Conservation (phyloP, 179 eudicot species). For the Beta macrorhiza region DNA sequence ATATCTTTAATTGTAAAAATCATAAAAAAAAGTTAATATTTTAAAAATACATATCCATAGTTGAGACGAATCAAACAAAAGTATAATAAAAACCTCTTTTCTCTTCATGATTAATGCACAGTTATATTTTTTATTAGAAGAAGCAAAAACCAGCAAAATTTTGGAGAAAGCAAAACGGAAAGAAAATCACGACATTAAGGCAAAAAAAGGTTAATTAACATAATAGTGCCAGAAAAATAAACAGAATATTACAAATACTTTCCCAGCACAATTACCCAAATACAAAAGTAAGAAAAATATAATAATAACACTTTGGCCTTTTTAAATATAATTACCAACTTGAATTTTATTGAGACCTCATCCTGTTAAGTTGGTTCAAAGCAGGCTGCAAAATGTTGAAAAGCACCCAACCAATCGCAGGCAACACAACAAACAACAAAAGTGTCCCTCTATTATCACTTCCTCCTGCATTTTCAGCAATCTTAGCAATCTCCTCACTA, state of each 20-base stretch:
- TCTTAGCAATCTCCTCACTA: constrained; percentile 40
- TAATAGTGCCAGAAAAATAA: constrained; percentile 31
- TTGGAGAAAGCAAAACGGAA: not conserved
- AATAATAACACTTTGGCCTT: not conserved
- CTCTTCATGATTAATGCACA: no score
- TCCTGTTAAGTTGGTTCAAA: constrained; percentile 85
- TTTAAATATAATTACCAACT: not conserved
- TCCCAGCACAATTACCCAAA: constrained; percentile 26
- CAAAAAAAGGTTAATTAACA: constrained; percentile 25
- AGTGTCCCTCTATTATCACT: constrained; percentile 73
- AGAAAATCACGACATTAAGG: not conserved
- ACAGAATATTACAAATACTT: constrained; percentile 32
- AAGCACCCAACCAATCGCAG: constrained; percentile 83
- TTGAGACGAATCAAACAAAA: no score
- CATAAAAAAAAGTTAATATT: no score
- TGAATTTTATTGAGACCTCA: constrained; percentile 57
- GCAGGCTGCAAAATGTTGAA: constrained; percentile 91
- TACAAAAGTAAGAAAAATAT: not conserved
- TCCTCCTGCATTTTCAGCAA: constrained; percentile 40
- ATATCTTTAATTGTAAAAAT: no score
- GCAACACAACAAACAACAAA: constrained; percentile 68
- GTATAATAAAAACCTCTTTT: no score
- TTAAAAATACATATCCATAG: no score
- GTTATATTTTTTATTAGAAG: no score
- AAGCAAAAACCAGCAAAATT: not conserved